Conservation (phyloP, 2,329 filamentous ascomycete genomes). For the Graphiopsis chlorocephala region DNA sequence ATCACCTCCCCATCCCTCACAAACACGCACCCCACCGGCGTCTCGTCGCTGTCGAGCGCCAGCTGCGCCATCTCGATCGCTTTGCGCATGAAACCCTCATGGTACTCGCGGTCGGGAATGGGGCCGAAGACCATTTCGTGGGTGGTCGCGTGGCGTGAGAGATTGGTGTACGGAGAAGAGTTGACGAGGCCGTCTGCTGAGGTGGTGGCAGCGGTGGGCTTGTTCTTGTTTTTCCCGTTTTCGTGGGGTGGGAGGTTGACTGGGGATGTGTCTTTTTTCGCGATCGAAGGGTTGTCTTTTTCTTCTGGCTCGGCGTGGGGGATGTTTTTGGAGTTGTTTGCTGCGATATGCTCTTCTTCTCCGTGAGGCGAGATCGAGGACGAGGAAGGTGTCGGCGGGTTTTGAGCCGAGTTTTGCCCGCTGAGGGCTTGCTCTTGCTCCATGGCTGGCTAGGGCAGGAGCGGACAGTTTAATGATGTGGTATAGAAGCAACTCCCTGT, state of each 20-base stretch:
- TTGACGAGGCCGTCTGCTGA: neutral
- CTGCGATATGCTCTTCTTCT: neutral
- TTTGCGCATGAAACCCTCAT: constrained; percentile 73
- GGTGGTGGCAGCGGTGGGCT: neutral
- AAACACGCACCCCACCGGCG: constrained; percentile 93
- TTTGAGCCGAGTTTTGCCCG: constrained; percentile 6
- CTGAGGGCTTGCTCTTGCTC: constrained; percentile 5
- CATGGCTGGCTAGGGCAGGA: neutral
- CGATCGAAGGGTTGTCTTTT: neutral
- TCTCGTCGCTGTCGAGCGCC: constrained; percentile 83
- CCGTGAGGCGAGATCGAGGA: neutral
- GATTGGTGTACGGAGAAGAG: neutral
- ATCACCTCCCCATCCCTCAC: constrained; percentile 78
- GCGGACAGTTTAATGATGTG: neutral
- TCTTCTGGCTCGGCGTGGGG: neutral
- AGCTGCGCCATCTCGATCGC: constrained; percentile 86
- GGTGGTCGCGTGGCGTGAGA: constrained; percentile 13
- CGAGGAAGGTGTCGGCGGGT: constrained; percentile 5
- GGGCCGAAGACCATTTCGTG: constrained; percentile 32
- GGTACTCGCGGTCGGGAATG: constrained; percentile 44
- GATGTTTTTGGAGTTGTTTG: neutral
- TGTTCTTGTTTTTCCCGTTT: too few relatives aligned
- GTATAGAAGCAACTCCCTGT: neutral
- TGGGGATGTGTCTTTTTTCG: neutral
- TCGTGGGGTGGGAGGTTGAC: neutral